A percentile compares a stretch with the other conserved stretches of the same genome.
These are phyloP conservation scores for Aspergillus egyptiacus DNA, from an alignment of 495 filamentous ascomycete species.

Conservation along the genomic window DNA sequence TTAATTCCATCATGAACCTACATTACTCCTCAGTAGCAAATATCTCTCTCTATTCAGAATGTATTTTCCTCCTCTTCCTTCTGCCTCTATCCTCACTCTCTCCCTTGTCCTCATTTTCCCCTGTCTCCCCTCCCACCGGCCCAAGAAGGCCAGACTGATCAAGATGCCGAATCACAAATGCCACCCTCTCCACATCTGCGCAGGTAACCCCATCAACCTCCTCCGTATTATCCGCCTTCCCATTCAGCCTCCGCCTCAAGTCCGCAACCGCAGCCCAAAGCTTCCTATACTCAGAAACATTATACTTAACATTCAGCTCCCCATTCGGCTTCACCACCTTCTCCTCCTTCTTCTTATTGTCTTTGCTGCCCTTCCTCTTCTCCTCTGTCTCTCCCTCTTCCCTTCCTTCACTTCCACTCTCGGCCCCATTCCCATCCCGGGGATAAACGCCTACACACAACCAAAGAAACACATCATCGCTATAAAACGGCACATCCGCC, in stretches of 20 bases:
- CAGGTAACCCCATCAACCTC: slow-evolving; percentile 35
- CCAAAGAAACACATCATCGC: slow-evolving; percentile 70
- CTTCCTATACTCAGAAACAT: slow-evolving; percentile 53
- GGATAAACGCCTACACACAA: slow-evolving; percentile 35
- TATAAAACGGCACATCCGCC: slow-evolving; percentile 61
- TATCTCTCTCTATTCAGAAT: neutral
- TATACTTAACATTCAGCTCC: slow-evolving; percentile 57
- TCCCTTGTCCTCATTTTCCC: neutral
- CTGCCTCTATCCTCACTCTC: neutral
- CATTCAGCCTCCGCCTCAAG: slow-evolving; percentile 41
- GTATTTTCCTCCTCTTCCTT: slow-evolving; percentile 3
- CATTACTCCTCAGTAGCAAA: no score
- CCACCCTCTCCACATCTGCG: slow-evolving; percentile 61
- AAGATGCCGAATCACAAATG: slow-evolving; percentile 49
- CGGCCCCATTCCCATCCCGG: no score
- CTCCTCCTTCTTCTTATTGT: neutral
- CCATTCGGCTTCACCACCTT: slow-evolving; percentile 32
- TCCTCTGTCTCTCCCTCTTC: neutral
- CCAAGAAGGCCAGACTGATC: slow-evolving; percentile 22
- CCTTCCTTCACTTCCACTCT: neutral
- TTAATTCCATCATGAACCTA: no score
- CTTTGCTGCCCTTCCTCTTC: slow-evolving; percentile 21
- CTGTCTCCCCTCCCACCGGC: neutral
- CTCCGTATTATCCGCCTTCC: no score
- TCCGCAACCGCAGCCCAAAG: slow-evolving; percentile 42